Evolutionary conservation across 352 stramenopile genomes (phyloP).

Genomic region (Globisporangium splendens): DNA sequence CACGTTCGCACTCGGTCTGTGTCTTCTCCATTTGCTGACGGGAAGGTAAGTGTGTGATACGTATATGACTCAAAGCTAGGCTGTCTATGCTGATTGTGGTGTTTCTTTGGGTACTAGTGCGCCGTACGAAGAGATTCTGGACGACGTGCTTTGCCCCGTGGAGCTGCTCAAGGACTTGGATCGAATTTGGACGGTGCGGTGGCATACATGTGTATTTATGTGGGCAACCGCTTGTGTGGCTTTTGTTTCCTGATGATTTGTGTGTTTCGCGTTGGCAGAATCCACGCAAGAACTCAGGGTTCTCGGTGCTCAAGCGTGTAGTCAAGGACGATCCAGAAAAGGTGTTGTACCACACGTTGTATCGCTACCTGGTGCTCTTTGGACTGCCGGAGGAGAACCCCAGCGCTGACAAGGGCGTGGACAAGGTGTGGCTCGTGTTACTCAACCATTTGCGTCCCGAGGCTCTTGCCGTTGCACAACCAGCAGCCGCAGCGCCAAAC

Average conservation of each 20-base stretch:
- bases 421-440: conserved; percentile 58
- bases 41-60: conserved; percentile 50
- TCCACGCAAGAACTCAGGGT: conserved; percentile 49
- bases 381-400: conserved; percentile 77
- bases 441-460: conserved; percentile 61
- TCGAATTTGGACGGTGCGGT: conserved; percentile 82
- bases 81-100: conserved; percentile 1
- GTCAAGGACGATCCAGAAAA: conserved; percentile 66
- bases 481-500: neutral
- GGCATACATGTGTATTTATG: too few relatives aligned
- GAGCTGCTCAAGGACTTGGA: conserved; percentile 81
- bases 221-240: too few relatives aligned
- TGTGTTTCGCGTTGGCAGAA: conserved; percentile 27
- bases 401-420: conserved; percentile 27
- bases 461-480: conserved; percentile 5
- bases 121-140: conserved; percentile 98
- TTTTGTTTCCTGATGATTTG: neutral
- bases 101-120: conserved; percentile 32
- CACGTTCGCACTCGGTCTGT: conserved; percentile 95
- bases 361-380: conserved; percentile 96
- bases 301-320: conserved; percentile 64
- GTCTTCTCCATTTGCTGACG: conserved; percentile 96
- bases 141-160: conserved; percentile 88
- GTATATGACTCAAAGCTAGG: neutral
- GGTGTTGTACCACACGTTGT: conserved; percentile 94